Evolutionary conservation across 257 asterid genomes (phyloP), one percentile per base, ranked within the genome.

Genomic region (Rhazya stricta): DNA sequence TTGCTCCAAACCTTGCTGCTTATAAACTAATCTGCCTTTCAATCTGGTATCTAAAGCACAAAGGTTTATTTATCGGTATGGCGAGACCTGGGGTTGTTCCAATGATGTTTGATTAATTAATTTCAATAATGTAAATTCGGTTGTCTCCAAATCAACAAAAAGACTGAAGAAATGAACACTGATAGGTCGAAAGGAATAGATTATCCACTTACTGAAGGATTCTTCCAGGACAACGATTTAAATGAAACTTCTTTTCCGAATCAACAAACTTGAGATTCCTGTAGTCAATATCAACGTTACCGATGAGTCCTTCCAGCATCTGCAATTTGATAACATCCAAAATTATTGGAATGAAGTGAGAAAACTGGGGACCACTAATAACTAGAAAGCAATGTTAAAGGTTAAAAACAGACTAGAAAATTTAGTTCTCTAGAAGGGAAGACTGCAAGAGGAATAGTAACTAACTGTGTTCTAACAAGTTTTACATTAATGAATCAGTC

Each of bases 181-280:
- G 13, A 58, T 41, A 72, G 74, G 4, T n/a, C 48, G 50, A 11
- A 15, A 72, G 27, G 56, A 27, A 3, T 10, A 13, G 65, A 42
- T 18, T 9, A 41, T 45, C 23, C 34, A 82, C 90, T 83, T 83
- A 88, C 93, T 88, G 78, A 62, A 78, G 79, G 45, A 88, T 81
- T 80, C 91, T 75, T 69, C 86, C 83, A 5, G 90, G 89, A 68
- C 82, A 83, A 43, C 86, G 83, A 60, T 83, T 81, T 37, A 77
- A 57, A 78, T 75, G 76, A 72, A 85, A 79, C 79, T 77, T 88
- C 87, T 85, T 84, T 78, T 88, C 89, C 15, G 76, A 80, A 82
- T 88, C 92, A 41, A 79, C 57, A 34, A 87, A 78, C 81, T 86
- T 83, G 79, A 84, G 69, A 79, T 81, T 78, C 71, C 50, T 82